phyloP scores from a whole-genome alignment of 2,329 filamentous ascomycete genomes.

The Thielaviopsis punctulata region DNA sequence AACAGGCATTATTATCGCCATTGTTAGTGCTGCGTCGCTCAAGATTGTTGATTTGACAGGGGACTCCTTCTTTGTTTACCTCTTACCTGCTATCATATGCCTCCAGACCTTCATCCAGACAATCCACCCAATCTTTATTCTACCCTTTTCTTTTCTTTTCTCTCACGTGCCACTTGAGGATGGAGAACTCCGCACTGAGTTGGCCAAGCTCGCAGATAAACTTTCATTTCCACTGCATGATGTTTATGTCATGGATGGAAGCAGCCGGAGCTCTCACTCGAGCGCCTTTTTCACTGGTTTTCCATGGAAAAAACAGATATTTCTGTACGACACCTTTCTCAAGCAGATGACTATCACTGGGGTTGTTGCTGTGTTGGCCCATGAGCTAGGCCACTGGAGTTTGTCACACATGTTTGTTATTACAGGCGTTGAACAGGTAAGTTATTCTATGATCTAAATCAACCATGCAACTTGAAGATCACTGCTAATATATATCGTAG shows the following conservation, averaged over 20 bases:
- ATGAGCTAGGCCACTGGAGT: constrained; percentile 65
- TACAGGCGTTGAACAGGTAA: neutral
- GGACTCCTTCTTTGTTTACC: constrained; percentile 89
- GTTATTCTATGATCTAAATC: neutral
- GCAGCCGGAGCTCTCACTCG: constrained; percentile 70
- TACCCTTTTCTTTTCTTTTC: neutral
- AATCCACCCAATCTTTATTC: constrained; percentile 47
- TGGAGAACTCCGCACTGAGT: constrained; percentile 69
- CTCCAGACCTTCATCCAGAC: constrained; percentile 91
- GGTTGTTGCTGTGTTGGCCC: constrained; percentile 83
- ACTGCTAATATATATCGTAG: neutral
- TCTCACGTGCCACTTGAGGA: constrained; percentile 60
- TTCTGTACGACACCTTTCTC: constrained; percentile 94
- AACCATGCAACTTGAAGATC: neutral
- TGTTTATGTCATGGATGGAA: constrained; percentile 84
- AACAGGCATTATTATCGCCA: constrained; percentile 60
- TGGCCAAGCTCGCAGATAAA: constrained; percentile 65
- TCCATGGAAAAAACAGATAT: constrained; percentile 99
- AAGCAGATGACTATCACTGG: constrained; percentile 87
- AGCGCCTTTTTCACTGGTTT: constrained; percentile 94
- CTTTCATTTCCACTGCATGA: constrained; percentile 85
- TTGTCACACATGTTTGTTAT: neutral
- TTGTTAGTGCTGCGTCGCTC: constrained; percentile 79
- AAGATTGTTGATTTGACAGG: constrained; percentile 88
- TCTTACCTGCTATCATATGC: constrained; percentile 79